Conservation (phyloP, 305 asterid genomes). For the Rubia balearica region DNA sequence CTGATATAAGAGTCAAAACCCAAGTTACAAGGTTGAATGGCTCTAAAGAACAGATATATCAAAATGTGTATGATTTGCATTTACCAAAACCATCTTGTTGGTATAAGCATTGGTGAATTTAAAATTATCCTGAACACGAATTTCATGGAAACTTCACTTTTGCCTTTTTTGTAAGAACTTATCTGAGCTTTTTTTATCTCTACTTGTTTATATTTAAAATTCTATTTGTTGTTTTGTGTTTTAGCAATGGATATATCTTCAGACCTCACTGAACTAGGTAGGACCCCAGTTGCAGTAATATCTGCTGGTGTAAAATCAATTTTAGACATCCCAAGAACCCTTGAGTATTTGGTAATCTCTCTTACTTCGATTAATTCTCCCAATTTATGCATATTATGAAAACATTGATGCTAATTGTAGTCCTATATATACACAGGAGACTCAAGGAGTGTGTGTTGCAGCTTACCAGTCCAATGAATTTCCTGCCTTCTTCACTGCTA, state of each 20-base stretch:
- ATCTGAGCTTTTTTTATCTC: not conserved
- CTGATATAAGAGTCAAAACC: not conserved
- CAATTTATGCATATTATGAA: not conserved
- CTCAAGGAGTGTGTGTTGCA: constrained; percentile 87
- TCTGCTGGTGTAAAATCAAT: constrained; percentile 94
- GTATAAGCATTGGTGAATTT: not conserved
- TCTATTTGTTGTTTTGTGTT: constrained; percentile 9
- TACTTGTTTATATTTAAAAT: not conserved
- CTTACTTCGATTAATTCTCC: constrained; percentile 11
- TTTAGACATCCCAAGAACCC: constrained; percentile 80
- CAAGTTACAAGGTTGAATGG: not conserved
- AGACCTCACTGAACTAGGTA: constrained; percentile 84
- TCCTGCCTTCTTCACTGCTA: constrained; percentile 83
- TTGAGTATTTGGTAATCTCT: constrained; percentile 73
- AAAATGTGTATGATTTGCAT: not conserved
- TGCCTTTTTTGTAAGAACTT: not conserved
- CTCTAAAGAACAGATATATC: not conserved
- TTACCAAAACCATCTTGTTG: not conserved
- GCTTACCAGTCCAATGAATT: constrained; percentile 75
- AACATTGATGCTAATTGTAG: constrained; percentile 1
- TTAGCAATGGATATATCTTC: constrained; percentile 91
- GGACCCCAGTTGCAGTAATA: constrained; percentile 79
- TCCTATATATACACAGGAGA: constrained; percentile 54
- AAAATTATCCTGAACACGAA: not conserved
- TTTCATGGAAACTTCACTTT: not conserved